phyloP scores from a whole-genome alignment of 164 flowering plant genomes.

The Sextonia rubra region DNA sequence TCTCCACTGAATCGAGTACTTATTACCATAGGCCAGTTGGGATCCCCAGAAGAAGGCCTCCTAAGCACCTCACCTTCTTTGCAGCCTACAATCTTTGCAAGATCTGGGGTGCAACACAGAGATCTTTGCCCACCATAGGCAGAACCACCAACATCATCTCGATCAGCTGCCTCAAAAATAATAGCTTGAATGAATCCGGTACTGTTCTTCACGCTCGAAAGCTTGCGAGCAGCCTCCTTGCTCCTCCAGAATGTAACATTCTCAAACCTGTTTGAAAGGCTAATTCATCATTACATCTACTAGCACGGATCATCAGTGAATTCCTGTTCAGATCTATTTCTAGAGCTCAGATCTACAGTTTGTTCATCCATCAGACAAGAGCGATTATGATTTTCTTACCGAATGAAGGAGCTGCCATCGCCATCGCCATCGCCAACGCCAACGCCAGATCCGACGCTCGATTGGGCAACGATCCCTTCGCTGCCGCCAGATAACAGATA shows the following conservation, averaged over 20 bases:
- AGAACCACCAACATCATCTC: constrained; percentile 92
- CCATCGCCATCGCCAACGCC: constrained; percentile 4
- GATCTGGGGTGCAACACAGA: constrained; percentile 93
- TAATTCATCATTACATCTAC: background rate
- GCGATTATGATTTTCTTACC: background rate
- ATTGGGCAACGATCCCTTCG: constrained; percentile 56
- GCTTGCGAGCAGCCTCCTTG: constrained; percentile 49
- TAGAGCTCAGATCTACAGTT: background rate
- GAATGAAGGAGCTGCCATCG: constrained; percentile 11
- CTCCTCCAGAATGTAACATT: constrained; percentile 84
- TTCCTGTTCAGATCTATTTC: background rate
- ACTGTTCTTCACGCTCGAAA: constrained; percentile 39
- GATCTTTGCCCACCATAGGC: constrained; percentile 95
- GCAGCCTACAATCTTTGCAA: constrained; percentile 91
- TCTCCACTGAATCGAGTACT: constrained; percentile 58
- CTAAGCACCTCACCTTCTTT: constrained; percentile 88
- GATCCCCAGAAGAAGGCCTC: constrained; percentile 61
- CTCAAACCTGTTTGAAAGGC: constrained; percentile 51
- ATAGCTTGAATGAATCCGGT: constrained; percentile 70
- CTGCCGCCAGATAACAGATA: constrained; percentile 88
- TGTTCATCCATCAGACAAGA: background rate
- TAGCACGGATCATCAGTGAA: background rate
- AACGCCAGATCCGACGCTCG: background rate
- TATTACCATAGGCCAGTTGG: constrained; percentile 63
- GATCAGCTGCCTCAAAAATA: constrained; percentile 88